A percentile compares a stretch with the other conserved stretches of the same genome.
These are phyloP conservation scores for Bryoglossum gracile DNA, from an alignment of 495 filamentous ascomycete species.

Conservation along the genomic window DNA sequence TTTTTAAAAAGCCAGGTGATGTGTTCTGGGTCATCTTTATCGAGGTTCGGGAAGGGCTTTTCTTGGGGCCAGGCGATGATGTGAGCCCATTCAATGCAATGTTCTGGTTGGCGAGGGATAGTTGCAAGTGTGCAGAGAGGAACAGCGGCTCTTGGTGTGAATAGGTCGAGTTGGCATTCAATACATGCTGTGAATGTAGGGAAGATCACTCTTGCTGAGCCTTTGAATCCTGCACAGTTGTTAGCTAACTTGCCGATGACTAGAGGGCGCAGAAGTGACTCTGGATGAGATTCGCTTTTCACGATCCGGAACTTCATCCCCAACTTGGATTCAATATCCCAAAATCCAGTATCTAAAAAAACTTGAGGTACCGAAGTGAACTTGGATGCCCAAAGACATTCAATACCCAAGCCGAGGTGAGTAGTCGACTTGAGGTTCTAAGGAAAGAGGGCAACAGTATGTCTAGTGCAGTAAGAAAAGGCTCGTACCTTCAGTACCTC, in stretches of 20 bases:
- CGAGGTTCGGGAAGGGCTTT: constrained; percentile 57
- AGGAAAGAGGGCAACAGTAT: neutral
- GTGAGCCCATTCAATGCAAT: constrained; percentile 99
- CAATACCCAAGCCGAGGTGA: no score
- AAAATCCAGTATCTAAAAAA: no score
- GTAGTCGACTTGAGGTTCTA: no score
- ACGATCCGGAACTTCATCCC: no score
- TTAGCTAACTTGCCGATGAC: no score
- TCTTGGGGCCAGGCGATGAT: constrained; percentile 66
- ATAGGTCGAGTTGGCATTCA: constrained; percentile 98
- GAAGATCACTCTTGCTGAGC: constrained; percentile 86
- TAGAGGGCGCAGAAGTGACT: no score
- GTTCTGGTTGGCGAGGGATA: constrained; percentile 94
- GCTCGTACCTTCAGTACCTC: constrained; percentile 77
- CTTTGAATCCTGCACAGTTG: constrained; percentile 96
- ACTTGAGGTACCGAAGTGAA: no score
- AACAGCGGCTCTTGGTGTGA: constrained; percentile 86
- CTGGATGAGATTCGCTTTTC: no score
- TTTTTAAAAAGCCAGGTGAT: constrained; percentile 94
- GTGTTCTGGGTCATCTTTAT: constrained; percentile 95
- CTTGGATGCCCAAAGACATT: no score
- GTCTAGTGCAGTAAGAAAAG: no score
- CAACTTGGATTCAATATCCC: no score
- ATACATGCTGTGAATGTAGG: constrained; percentile 92
- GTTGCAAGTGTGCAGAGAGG: constrained; percentile 95